These are phyloP conservation scores for Suillus weaverae DNA, from an alignment of 768 basidiomycete species.

Conservation along the genomic window DNA sequence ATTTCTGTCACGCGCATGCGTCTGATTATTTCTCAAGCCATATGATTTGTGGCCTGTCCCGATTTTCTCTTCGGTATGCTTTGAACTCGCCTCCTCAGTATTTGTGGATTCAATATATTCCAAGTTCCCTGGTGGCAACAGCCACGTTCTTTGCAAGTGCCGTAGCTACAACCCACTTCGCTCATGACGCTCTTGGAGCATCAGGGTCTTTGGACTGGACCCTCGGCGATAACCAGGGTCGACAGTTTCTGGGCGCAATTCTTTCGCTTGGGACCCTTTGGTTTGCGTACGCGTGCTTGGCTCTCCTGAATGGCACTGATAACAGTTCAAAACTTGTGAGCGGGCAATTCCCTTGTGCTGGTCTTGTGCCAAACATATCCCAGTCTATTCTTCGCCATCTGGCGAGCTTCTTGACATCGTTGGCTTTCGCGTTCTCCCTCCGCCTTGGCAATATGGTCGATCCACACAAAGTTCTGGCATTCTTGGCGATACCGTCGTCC, in stretches of 20 bases:
- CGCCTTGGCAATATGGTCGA: slow-evolving; percentile 55
- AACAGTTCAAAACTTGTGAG: neutral
- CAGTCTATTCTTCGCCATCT: slow-evolving; percentile 34
- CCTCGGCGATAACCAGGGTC: slow-evolving; percentile 33
- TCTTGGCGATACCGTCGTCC: slow-evolving; percentile 51
- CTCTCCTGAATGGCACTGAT: neutral
- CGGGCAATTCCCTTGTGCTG: neutral
- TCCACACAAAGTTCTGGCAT: slow-evolving; percentile 48
- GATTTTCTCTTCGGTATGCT: slow-evolving; percentile 52
- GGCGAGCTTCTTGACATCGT: slow-evolving; percentile 42
- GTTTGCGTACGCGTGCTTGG: neutral
- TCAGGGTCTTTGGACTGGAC: slow-evolving; percentile 40
- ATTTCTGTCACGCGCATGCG: neutral
- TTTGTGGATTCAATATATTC: slow-evolving; percentile 9
- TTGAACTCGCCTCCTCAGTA: neutral
- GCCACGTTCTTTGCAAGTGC: slow-evolving; percentile 52
- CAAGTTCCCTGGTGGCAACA: slow-evolving; percentile 56
- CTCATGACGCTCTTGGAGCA: slow-evolving; percentile 38
- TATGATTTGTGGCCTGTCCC: slow-evolving; percentile 62
- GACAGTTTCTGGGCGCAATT: slow-evolving; percentile 26
- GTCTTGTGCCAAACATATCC: slow-evolving; percentile 9
- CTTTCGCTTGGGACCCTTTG: slow-evolving; percentile 7
- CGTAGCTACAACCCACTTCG: slow-evolving; percentile 41
- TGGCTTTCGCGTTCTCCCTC: slow-evolving; percentile 55
- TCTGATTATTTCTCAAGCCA: slow-evolving; percentile 40